Conservation (phyloP, 306 rosid genomes). For the Luffa acutangula region DNA sequence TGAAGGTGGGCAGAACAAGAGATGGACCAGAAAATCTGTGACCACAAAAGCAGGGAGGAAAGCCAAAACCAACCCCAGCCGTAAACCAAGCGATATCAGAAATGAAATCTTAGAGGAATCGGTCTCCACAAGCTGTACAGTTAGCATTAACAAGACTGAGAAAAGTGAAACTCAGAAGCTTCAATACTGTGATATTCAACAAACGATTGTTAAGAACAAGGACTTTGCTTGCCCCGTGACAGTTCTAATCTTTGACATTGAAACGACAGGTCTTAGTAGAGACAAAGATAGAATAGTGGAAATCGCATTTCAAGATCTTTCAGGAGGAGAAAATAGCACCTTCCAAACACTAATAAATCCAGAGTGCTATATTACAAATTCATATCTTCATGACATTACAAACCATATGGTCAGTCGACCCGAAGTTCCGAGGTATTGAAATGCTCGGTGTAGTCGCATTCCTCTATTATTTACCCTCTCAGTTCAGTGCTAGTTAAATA, state of each 20-base stretch:
- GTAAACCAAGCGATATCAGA: constrained; percentile 35
- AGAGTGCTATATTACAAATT: constrained; percentile 35
- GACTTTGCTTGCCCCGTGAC: constrained; percentile 47
- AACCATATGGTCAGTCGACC: constrained; percentile 47
- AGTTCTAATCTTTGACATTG: constrained; percentile 54
- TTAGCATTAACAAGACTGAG: constrained; percentile 38
- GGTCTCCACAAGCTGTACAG: constrained; percentile 31
- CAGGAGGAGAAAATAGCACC: constrained; percentile 80
- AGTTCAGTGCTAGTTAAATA: background rate
- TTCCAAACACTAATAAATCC: constrained; percentile 89
- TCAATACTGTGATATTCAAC: constrained; percentile 36
- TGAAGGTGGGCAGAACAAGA: constrained; percentile 47
- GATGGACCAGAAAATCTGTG: constrained; percentile 65
- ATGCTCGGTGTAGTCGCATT: constrained; percentile 3
- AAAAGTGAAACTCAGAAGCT: constrained; percentile 33
- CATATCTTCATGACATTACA: constrained; percentile 52
- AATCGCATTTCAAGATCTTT: constrained; percentile 69
- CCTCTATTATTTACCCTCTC: background rate
- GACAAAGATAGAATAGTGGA: constrained; percentile 49
- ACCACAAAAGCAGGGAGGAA: constrained; percentile 52
- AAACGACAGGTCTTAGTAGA: constrained; percentile 72
- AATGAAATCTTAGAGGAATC: constrained; percentile 45
- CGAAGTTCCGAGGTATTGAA: constrained; percentile 72
- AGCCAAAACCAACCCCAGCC: constrained; percentile 19
- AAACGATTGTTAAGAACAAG: constrained; percentile 44